These are phyloP conservation scores for Didymella exigua DNA, from an alignment of 2,329 filamentous ascomycete species.

Conservation along the genomic window DNA sequence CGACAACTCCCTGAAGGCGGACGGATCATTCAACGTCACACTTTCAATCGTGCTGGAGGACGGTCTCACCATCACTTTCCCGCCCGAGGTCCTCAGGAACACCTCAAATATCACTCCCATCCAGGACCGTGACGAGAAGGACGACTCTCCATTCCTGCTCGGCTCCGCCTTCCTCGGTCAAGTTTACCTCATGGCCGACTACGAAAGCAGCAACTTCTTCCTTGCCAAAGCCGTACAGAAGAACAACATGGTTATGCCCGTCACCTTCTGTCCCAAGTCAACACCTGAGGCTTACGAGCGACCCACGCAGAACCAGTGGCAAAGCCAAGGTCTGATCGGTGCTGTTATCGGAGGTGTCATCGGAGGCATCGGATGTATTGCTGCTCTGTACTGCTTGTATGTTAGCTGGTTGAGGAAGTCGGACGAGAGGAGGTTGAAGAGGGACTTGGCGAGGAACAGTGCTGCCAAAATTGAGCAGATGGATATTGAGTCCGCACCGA, in stretches of 20 bases:
- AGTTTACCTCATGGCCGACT: conserved; percentile 54
- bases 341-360: conserved; percentile 48
- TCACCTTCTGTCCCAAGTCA: conserved; percentile 49
- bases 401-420: conserved; percentile 37
- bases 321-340: conserved; percentile 45
- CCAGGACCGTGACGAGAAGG: conserved; percentile 37
- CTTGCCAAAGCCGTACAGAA: conserved; percentile 49
- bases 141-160: conserved; percentile 44
- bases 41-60: conserved; percentile 50
- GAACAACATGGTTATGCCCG: conserved; percentile 50
- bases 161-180: conserved; percentile 51
- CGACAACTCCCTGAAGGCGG: conserved; percentile 48
- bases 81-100: conserved; percentile 47
- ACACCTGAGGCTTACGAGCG: conserved; percentile 43
- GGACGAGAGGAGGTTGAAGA: conserved; percentile 35
- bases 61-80: conserved; percentile 49
- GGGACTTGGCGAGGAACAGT: conserved; percentile 33
- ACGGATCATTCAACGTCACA: conserved; percentile 46
- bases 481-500: conserved; percentile 40
- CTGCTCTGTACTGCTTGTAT: conserved; percentile 38
- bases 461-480: conserved; percentile 41
- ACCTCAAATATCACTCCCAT: conserved; percentile 48
- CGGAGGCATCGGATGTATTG: conserved; percentile 41
- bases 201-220: conserved; percentile 48
- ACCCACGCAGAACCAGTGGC: conserved; percentile 37